Evolutionary conservation across 2,329 filamentous ascomycete species (phyloP), one percentile per base, ranked within the genome.

Genomic region (Monosporascus sp.): DNA sequence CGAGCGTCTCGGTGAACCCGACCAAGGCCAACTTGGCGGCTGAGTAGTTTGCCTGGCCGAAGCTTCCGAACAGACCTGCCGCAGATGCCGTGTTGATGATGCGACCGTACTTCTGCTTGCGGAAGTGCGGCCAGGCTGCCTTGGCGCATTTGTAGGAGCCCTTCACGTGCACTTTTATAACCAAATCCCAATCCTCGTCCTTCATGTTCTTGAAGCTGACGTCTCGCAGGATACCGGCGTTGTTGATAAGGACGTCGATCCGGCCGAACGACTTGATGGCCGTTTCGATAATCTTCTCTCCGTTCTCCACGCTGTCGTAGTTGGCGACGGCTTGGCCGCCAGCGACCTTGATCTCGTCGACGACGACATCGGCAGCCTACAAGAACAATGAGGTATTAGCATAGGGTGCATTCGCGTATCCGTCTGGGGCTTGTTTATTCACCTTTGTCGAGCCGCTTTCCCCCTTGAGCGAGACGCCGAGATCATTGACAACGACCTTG

Each of bases 141-240:
- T 86, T 87, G 57, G 94, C 82, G 72, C 90, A 96, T 84, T 96
- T 97, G 82, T 96, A 99, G 67, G 91, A 87, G 64, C 94, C 94
- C 69, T 85, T 88, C 65, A 97, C 86, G 74, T 99, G 93, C 54
- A 97, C 93, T 70, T 85, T 87, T 74, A 93, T 89, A 70, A 97
- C 89, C 63, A 97, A 77, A 70, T 99, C 93, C 94, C 94, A 99
- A 73, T 99, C 94, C 69, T 88, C 76, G 72, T 99, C 94, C 72
- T 88, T 94, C 84, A 97, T 95, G 77, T 97, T 97, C 83, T 96
- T 96, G 79, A 99, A 97, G 81, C 89, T 93, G 69, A 97, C 73
- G 76, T 97, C 92, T 57, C 93, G 88, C 56, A 96, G 81, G 68
- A 97, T 97, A 68, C 94, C 93, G 57, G 94, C 94, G 70, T 97